A percentile compares a stretch with the other conserved stretches of the same genome.
Evolutionary conservation across 176 grass and related monocot species (phyloP).

Genomic region (Rhynchospora pubera): DNA sequence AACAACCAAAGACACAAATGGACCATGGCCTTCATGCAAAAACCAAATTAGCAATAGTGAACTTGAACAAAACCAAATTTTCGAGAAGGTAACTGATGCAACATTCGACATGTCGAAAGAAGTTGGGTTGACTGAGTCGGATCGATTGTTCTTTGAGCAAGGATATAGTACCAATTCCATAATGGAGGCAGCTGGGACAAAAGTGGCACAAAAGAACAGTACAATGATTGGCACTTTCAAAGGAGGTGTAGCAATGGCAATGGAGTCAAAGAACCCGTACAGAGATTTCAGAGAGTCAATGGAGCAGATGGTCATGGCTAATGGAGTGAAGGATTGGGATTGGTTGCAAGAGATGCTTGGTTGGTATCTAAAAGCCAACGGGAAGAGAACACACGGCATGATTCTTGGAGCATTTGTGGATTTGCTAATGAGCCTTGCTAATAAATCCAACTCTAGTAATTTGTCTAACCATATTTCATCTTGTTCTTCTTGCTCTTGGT

Average conservation of each 20-base stretch:
- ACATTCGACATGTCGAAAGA: not conserved
- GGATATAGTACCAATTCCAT: constrained; percentile 41
- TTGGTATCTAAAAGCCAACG: constrained; percentile 78
- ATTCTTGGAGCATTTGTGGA: constrained; percentile 79
- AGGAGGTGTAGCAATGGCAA: constrained; percentile 42
- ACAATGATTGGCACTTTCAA: constrained; percentile 13
- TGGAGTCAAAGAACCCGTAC: constrained; percentile 62
- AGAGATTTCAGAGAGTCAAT: constrained; percentile 70
- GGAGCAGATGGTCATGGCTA: constrained; percentile 77
- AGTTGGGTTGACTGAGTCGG: constrained; percentile 14
- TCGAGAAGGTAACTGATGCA: not conserved
- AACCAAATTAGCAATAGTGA: not conserved
- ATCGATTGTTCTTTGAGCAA: constrained; percentile 46
- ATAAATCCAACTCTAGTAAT: constrained; percentile 16
- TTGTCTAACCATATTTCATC: constrained; percentile 6
- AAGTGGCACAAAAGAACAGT: not conserved
- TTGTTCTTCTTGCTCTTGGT: constrained; percentile 23
- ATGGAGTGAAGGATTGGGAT: constrained; percentile 45
- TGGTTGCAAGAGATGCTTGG: constrained; percentile 85
- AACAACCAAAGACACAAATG: constrained; percentile 8
- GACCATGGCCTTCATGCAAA: constrained; percentile 25
- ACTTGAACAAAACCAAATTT: not conserved
- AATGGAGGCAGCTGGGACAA: constrained; percentile 1
- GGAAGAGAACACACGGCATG: constrained; percentile 53
- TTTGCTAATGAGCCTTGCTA: constrained; percentile 43